Base-by-base conservation (phyloP, 495 filamentous ascomycete species). In the Trichocladium uniseriatum region DNA sequence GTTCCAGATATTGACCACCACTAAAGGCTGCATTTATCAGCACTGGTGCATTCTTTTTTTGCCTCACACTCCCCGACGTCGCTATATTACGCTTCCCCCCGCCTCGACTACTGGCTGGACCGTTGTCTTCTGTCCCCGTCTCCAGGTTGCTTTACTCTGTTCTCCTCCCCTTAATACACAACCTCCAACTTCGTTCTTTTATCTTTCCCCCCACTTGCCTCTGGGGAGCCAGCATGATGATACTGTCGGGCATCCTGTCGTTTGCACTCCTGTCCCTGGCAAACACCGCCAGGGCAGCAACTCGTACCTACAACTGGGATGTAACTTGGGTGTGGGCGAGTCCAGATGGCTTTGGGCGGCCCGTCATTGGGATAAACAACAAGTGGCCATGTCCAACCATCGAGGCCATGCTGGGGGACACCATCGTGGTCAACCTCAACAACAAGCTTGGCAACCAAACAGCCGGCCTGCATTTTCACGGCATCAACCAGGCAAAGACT, bases 401-500 rank as follows among this genome's bases (percentile, higher is more conserved):
- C 31, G 74, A 87, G 50, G 82, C 82, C 35, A 76, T 77, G 49
- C 71, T 82, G 45, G 83, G 83, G n/a, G 87, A 92, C 53, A 73
- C 70, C 18, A 59, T 94, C 29, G 64, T 86, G 11, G 73, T 90
- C 37, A 79, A 87, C 53, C 63, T 89, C 51, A 67, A 75, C 52
- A 94, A 94, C 64, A 68, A 75, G n/a, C 73, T 94, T 10, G 82
- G 78, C 6, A 82, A 91, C 57, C 69, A 88, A 60, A 76, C 69
- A n/a, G 83, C 84, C 2, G 78, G 77, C 29, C 66, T 92, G 5
- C 87, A 94, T 69, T 94, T 82, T 62, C 87, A 94, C 61, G 87
- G 87, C 16, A 72, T 91, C 58, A 86, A 76, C 61, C 84, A 88
- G 61, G 74, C 83, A 57, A 74, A 72, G 20, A 83, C 82, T 6